Conservation (phyloP, 1,139 yeast genomes). For the Spathaspora jeffriesii region DNA sequence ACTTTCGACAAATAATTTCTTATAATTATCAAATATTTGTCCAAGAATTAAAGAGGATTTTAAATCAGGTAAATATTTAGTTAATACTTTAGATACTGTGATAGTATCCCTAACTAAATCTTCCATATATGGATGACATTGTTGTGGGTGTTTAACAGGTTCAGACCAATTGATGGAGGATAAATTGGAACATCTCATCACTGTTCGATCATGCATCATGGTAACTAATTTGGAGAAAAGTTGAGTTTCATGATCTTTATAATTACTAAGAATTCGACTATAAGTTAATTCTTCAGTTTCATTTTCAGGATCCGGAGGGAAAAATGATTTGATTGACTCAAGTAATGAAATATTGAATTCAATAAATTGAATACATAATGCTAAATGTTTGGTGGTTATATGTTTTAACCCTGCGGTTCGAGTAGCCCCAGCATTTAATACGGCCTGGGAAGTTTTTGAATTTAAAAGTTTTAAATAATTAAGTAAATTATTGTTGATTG, state of each 20-base stretch:
- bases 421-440: conserved; percentile 78
- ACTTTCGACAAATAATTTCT: conserved; percentile 54
- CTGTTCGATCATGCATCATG: conserved; percentile 68
- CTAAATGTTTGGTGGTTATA: conserved; percentile 74
- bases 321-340: conserved; percentile 16
- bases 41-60: conserved; percentile 52
- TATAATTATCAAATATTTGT: conserved; percentile 62
- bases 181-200: conserved; percentile 48
- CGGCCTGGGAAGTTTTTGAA: conserved; percentile 59
- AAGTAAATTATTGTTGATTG: conserved; percentile 43
- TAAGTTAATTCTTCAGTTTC: conserved; percentile 39
- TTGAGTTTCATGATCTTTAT: conserved; percentile 65
- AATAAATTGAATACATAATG: conserved; percentile 64
- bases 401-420: conserved; percentile 74
- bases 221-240: conserved; percentile 67
- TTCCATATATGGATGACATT: conserved; percentile 65
- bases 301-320: background rate
- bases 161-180: conserved; percentile 51
- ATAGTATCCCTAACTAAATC: conserved; percentile 65
- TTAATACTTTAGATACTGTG: conserved; percentile 61
- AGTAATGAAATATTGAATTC: conserved; percentile 37
- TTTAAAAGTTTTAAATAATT: conserved; percentile 57
- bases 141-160: conserved; percentile 39
- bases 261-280: conserved; percentile 28
- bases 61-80: conserved; percentile 55